Percentiles rank a stretch among this genome's conserved stretches.
phyloP scores from a whole-genome alignment of 352 stramenopile genomes.

The Albugo laibachii region DNA sequence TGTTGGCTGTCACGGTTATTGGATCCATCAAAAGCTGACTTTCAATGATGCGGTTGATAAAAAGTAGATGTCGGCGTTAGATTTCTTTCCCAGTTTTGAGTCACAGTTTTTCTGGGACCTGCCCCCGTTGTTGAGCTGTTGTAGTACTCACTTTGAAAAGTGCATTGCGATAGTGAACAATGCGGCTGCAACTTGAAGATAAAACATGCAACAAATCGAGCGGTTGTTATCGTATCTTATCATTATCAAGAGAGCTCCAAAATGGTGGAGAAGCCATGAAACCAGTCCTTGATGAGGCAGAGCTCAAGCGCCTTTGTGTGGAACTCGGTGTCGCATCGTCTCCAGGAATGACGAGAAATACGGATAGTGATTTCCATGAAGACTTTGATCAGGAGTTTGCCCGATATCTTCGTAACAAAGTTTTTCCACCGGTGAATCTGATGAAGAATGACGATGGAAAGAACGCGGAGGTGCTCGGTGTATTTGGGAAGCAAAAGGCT shows the following conservation, averaged over 20 bases:
- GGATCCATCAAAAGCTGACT: no score
- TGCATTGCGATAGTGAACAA: no score
- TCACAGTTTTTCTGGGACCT: no score
- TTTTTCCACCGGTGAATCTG: slow-evolving; percentile 12
- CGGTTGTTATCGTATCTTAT: slow-evolving; percentile 33
- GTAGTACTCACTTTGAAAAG: no score
- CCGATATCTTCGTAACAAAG: slow-evolving; percentile 27
- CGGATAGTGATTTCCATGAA: slow-evolving; percentile 20
- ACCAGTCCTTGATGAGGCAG: slow-evolving; percentile 35
- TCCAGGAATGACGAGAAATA: slow-evolving; percentile 26
- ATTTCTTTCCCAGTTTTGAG: no score
- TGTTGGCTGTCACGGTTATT: no score
- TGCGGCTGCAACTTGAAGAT: no score
- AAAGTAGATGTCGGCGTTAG: no score
- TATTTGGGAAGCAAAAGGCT: slow-evolving; percentile 41
- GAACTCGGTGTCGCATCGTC: slow-evolving; percentile 20
- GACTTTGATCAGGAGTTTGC: slow-evolving; percentile 48
- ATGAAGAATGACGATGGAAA: neutral
- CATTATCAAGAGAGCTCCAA: slow-evolving; percentile 25
- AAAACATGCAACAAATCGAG: no score
- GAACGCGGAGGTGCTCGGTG: slow-evolving; percentile 15
- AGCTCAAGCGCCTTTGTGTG: slow-evolving; percentile 42
- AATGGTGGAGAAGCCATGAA: slow-evolving; percentile 55
- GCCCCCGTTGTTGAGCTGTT: no score
- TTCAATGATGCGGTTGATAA: no score